Conservation (phyloP, 805 yeast species). For the Candida coleopterorum region DNA sequence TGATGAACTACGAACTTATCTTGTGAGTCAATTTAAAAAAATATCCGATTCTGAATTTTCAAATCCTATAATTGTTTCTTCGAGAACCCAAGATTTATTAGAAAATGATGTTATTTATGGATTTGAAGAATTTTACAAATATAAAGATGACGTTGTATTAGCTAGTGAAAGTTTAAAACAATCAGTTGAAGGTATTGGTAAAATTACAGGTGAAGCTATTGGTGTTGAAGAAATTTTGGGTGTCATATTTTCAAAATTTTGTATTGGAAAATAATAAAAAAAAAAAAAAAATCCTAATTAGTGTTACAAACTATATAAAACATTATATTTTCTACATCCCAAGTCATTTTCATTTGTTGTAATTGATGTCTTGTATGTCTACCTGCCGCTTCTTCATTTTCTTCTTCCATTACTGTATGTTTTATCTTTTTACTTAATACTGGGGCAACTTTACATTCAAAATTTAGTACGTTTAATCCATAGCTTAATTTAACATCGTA, state of each 20-base stretch:
- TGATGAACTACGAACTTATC: slow-evolving; percentile 31
- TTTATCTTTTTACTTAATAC: slow-evolving; percentile 32
- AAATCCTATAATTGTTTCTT: slow-evolving; percentile 70
- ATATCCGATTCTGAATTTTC: slow-evolving; percentile 46
- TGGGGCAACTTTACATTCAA: slow-evolving; percentile 41
- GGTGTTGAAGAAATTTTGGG: slow-evolving; percentile 90
- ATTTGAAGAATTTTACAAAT: slow-evolving; percentile 56
- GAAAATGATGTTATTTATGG: slow-evolving; percentile 74
- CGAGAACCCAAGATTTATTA: slow-evolving; percentile 71
- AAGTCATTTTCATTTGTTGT: slow-evolving; percentile 40
- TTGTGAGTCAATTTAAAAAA: slow-evolving; percentile 44
- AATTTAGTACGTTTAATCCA: slow-evolving; percentile 36
- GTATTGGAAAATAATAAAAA: slow-evolving; percentile 88
- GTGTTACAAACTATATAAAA: slow-evolving; percentile 28
- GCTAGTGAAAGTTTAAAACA: slow-evolving; percentile 72
- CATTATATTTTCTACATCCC: slow-evolving; percentile 41
- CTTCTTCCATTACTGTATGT: slow-evolving; percentile 14
- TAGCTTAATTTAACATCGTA: slow-evolving; percentile 37
- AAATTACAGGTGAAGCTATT: slow-evolving; percentile 83
- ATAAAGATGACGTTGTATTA: slow-evolving; percentile 64
- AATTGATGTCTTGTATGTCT: slow-evolving; percentile 44
- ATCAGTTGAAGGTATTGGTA: slow-evolving; percentile 84
- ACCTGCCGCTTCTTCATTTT: slow-evolving; percentile 27
- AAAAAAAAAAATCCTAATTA: too few species aligned
- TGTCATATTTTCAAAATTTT: slow-evolving; percentile 85